A percentile compares a stretch with the other conserved stretches of the same genome.
Conservation (phyloP, 805 yeast genomes). For the Wickerhamiella kurtzmanii region DNA sequence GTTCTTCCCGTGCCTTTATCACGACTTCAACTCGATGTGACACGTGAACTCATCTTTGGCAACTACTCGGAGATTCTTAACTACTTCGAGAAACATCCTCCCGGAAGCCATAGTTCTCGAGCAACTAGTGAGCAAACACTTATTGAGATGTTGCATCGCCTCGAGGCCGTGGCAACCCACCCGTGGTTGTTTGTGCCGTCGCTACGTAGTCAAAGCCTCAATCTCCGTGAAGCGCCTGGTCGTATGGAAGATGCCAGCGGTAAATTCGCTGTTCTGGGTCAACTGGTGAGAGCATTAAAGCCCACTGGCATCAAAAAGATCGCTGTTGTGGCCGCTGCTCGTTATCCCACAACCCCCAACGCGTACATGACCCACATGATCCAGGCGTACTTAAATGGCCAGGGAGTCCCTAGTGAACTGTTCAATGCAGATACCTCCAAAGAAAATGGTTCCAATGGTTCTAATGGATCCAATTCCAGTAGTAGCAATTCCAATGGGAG, state of each 20-base stretch:
- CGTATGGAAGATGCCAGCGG: neutral
- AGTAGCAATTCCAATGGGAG: neutral
- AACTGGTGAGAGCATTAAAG: neutral
- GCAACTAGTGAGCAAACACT: neutral
- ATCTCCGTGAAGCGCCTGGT: neutral
- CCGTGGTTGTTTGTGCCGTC: neutral
- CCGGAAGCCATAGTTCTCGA: neutral
- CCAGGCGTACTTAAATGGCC: neutral
- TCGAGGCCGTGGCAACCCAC: neutral
- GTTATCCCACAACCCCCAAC: neutral
- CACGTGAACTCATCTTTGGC: neutral
- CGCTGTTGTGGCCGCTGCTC: neutral
- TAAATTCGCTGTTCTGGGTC: neutral
- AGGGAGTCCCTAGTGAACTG: neutral
- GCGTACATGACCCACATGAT: neutral
- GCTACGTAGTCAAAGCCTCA: neutral
- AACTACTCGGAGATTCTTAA: conserved; percentile 1
- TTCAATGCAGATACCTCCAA: neutral
- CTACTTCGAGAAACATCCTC: neutral
- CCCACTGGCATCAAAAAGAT: neutral
- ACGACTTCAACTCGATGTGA: neutral
- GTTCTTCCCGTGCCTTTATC: neutral
- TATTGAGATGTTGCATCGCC: neutral
- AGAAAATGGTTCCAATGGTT: neutral
- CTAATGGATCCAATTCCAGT: neutral